Percentiles rank a stretch among this genome's conserved stretches.
These are phyloP conservation scores for Solanum habrochaites DNA, from an alignment of 257 asterid species.

Conservation along the genomic window DNA sequence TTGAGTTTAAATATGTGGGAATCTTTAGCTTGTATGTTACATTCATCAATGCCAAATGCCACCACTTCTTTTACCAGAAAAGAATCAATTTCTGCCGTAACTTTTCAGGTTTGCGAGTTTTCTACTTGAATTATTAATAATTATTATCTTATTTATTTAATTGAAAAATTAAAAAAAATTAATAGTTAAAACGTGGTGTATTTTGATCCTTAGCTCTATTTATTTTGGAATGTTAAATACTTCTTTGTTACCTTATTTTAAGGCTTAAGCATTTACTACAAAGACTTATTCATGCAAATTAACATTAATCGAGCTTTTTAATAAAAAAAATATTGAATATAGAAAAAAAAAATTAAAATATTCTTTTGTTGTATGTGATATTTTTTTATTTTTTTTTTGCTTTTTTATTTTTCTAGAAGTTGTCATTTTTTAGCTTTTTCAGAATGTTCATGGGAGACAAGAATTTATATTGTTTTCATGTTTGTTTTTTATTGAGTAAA, in stretches of 20 bases:
- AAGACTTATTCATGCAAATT: neutral
- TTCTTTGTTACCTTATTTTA: neutral
- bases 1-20: slow-evolving; percentile 14
- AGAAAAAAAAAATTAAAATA: too few relatives aligned
- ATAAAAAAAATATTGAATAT: neutral
- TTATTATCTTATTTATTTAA: too few relatives aligned
- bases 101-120: neutral
- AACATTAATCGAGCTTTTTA: neutral
- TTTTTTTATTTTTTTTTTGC: neutral
- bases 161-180: too few relatives aligned
- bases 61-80: neutral
- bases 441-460: neutral
- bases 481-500: neutral
- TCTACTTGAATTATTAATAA: too few relatives aligned
- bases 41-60: neutral
- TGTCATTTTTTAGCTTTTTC: neutral
- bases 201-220: neutral
- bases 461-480: neutral
- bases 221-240: neutral
- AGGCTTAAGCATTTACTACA: neutral
- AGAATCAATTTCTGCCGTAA: neutral
- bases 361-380: neutral
- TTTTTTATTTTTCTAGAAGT: neutral
- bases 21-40: slow-evolving; percentile 14
- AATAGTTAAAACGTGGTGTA: too few relatives aligned